These are phyloP conservation scores for Encephalitozoon romaleae DNA, from an alignment of 371 early-diverging fungal species.

Conservation along the genomic window DNA sequence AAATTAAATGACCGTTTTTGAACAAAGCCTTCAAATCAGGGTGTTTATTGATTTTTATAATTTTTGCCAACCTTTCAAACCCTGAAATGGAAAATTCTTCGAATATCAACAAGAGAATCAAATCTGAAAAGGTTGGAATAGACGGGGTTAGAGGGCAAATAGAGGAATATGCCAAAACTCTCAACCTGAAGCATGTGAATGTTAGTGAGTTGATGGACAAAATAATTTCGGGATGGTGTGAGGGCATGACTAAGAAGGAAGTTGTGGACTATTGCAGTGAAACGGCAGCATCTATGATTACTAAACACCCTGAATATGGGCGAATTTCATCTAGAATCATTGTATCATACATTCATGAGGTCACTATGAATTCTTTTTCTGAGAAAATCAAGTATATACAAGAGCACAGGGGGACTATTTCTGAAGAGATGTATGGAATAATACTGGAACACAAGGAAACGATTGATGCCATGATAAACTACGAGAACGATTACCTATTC, in stretches of 20 bases:
- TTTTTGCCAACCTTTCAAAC: not conserved
- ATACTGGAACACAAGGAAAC: slow-evolving; percentile 70
- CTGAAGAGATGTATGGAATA: slow-evolving; percentile 67
- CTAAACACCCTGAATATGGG: slow-evolving; percentile 91
- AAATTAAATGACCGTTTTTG: not conserved
- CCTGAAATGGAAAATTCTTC: slow-evolving; percentile 12
- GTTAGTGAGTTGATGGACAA: slow-evolving; percentile 11
- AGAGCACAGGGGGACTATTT: slow-evolving; percentile 74
- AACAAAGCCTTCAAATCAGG: not conserved
- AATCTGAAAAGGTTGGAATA: not conserved
- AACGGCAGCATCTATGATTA: slow-evolving; percentile 61
- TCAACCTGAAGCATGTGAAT: slow-evolving; percentile 5
- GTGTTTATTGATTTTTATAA: not conserved
- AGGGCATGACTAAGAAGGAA: slow-evolving; percentile 26
- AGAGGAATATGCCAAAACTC: not conserved
- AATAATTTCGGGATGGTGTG: slow-evolving; percentile 30
- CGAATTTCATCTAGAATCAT: slow-evolving; percentile 88
- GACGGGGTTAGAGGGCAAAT: not conserved
- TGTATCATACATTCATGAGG: slow-evolving; percentile 88
- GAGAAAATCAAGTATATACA: slow-evolving; percentile 75
- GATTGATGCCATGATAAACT: slow-evolving; percentile 78
- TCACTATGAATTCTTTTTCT: slow-evolving; percentile 80
- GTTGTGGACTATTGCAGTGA: slow-evolving; percentile 29
- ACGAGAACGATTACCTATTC: slow-evolving; percentile 85
- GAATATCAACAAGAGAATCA: slow-evolving; percentile 13